phyloP scores from a whole-genome alignment of 2,329 filamentous ascomycete species.

The Colletotrichum viniferum region DNA sequence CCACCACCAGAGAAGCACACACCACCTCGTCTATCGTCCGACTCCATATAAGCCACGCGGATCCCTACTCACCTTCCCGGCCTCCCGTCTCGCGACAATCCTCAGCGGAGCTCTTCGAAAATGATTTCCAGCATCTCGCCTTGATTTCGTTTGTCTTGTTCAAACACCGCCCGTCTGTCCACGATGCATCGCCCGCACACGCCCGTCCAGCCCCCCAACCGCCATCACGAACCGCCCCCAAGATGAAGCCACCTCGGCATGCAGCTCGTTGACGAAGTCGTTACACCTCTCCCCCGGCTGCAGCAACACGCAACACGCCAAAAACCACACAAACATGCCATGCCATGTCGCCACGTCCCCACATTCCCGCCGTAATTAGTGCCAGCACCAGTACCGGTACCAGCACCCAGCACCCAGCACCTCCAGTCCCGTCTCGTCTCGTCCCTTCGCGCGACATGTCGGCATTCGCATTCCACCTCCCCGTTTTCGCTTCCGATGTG shows the following conservation, averaged over 20 bases:
- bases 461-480: not conserved
- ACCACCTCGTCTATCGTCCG: not conserved
- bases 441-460: not conserved
- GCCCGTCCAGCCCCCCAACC: not conserved
- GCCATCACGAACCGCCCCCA: not conserved
- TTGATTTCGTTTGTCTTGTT: not conserved
- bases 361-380: not conserved
- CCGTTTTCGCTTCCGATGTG: not conserved
- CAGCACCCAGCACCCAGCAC: not conserved
- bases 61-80: not conserved
- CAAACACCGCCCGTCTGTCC: not conserved
- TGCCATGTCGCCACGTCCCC: constrained; percentile 1
- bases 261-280: not conserved
- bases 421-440: not conserved
- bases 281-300: not conserved
- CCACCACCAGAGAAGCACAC: not conserved
- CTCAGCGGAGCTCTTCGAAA: not conserved
- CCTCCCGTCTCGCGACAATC: not conserved
- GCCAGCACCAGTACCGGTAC: not conserved
- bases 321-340: not conserved
- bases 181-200: not conserved
- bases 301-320: not conserved
- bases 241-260: not conserved
- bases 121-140: not conserved
- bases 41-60: constrained; percentile 5